Conservation (phyloP, 768 basidiomycete genomes). For the Wakefieldia striispora region DNA sequence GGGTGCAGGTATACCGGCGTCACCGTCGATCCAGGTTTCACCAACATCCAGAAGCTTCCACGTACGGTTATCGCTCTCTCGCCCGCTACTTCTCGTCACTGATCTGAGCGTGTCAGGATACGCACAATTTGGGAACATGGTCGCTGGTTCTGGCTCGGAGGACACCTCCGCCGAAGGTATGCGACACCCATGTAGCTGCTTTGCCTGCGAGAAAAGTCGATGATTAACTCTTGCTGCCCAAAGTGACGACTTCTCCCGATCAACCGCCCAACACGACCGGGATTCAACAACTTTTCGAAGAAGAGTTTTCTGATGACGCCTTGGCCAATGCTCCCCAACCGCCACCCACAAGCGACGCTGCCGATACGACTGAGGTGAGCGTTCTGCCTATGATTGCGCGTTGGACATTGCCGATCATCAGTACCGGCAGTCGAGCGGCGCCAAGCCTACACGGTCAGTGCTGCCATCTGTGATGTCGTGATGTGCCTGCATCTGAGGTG, state of each 20-base stretch:
- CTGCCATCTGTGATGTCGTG: neutral
- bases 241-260: slow-evolving; percentile 11
- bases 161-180: slow-evolving; percentile 29
- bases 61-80: slow-evolving; percentile 37
- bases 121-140: slow-evolving; percentile 63
- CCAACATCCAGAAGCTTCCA: slow-evolving; percentile 72
- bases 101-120: slow-evolving; percentile 48
- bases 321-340: slow-evolving; percentile 54
- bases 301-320: slow-evolving; percentile 55
- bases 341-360: neutral
- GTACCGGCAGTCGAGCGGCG: slow-evolving; percentile 1
- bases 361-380: neutral
- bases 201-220: slow-evolving; percentile 8
- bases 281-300: slow-evolving; percentile 15
- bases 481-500: slow-evolving; percentile 1
- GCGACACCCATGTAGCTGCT: neutral
- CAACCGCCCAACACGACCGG: slow-evolving; percentile 1
- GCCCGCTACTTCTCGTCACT: neutral
- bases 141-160: slow-evolving; percentile 8
- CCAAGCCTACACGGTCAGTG: slow-evolving; percentile 53
- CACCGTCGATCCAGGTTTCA: slow-evolving; percentile 74
- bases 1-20: slow-evolving; percentile 61
- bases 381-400: neutral
- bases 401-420: neutral
- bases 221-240: neutral